phyloP scores from a whole-genome alignment of 2,329 filamentous ascomycete species.

The Aureobasidium sp. region DNA sequence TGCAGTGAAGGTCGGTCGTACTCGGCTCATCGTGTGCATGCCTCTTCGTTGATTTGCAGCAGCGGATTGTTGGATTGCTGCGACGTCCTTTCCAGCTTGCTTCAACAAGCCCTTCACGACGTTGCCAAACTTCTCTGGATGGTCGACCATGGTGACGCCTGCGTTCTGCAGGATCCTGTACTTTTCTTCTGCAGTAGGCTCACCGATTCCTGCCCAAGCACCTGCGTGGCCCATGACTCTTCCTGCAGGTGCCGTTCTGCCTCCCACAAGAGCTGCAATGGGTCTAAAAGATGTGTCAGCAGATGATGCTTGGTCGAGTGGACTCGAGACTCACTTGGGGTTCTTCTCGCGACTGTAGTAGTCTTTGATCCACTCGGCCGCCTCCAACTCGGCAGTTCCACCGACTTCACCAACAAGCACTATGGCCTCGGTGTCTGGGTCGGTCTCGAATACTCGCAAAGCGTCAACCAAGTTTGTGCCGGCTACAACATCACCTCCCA shows the following conservation, averaged over 20 bases:
- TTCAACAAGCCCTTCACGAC: conserved; percentile 57
- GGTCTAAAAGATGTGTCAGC: conserved; percentile 44
- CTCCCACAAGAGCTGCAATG: conserved; percentile 65
- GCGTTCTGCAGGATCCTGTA: conserved; percentile 58
- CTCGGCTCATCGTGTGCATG: conserved; percentile 42
- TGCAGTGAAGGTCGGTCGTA: conserved; percentile 22
- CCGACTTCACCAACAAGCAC: conserved; percentile 68
- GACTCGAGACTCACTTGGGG: conserved; percentile 60
- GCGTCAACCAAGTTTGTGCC: conserved; percentile 70
- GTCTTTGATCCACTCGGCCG: conserved; percentile 64
- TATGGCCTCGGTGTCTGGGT: conserved; percentile 63
- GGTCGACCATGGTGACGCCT: conserved; percentile 64
- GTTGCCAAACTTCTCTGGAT: conserved; percentile 67
- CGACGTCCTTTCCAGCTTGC: conserved; percentile 35
- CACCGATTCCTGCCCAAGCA: conserved; percentile 61
- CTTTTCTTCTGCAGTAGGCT: conserved; percentile 59
- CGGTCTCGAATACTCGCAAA: conserved; percentile 57
- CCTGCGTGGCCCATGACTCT: conserved; percentile 75
- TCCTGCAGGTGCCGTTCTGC: conserved; percentile 55
- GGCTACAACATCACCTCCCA: conserved; percentile 68
- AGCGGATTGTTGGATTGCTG: conserved; percentile 27
- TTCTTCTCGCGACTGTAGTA: conserved; percentile 52
- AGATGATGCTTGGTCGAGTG: too few species aligned
- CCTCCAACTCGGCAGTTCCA: conserved; percentile 61
- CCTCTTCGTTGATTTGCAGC: conserved; percentile 21